Conservation (phyloP, 352 stramenopile species). For the Pythium utonaiense region DNA sequence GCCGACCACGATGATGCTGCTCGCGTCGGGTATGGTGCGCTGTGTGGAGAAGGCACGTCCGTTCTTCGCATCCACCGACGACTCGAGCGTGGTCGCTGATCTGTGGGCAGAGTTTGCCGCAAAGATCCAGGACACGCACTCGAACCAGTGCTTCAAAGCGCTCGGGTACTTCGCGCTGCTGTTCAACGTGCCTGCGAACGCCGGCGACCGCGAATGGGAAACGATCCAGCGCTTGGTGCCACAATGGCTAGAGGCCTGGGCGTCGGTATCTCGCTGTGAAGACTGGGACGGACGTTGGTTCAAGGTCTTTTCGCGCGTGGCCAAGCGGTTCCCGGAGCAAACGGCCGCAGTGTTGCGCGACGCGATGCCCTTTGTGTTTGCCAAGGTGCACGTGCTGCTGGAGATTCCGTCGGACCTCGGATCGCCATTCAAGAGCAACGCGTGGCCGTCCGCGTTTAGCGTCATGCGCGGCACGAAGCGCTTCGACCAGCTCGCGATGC, state of each 20-base stretch:
- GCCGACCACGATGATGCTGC: conserved; percentile 31
- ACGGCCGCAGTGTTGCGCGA: conserved; percentile 19
- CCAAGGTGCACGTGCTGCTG: conserved; percentile 58
- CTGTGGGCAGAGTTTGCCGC: conserved; percentile 47
- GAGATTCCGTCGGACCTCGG: conserved; percentile 65
- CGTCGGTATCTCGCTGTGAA: conserved; percentile 39
- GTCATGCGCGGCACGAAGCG: conserved; percentile 53
- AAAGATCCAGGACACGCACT: conserved; percentile 40
- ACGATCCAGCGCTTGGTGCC: conserved; percentile 31
- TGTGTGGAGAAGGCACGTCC: conserved; percentile 48
- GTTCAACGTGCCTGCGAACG: conserved; percentile 15
- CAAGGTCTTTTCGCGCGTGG: conserved; percentile 59
- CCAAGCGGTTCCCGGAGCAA: conserved; percentile 38
- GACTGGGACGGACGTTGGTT: conserved; percentile 79
- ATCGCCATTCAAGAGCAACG: conserved; percentile 55
- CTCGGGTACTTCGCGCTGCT: conserved; percentile 64
- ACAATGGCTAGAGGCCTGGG: conserved; percentile 58
- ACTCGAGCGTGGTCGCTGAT: conserved; percentile 34
- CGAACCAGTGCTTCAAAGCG: conserved; percentile 54
- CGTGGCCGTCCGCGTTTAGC: conserved; percentile 47
- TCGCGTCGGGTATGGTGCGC: conserved; percentile 42
- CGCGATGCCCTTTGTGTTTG: conserved; percentile 59
- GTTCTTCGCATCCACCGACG: conserved; percentile 32
- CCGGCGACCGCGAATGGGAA: conserved; percentile 16
- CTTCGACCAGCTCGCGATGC: conserved; percentile 51